Percentiles rank a stretch among this genome's conserved stretches.
Evolutionary conservation across 352 stramenopile genomes (phyloP).

Genomic region (Phytophthora constricta): DNA sequence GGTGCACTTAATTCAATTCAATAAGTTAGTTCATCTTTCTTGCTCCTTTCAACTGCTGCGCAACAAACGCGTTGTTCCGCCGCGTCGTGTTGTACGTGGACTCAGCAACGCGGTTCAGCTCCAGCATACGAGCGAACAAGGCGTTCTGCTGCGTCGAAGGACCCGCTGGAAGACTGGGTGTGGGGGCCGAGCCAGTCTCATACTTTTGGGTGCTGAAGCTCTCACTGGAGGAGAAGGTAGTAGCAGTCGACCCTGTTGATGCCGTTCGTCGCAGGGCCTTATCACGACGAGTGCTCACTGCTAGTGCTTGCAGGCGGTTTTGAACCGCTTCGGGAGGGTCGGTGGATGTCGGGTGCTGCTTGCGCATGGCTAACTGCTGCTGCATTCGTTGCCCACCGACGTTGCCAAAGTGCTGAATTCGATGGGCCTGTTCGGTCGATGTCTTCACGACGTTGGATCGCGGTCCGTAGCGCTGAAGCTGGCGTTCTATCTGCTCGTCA

Average conservation of each 20-base stretch:
- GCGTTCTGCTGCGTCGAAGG: slow-evolving; percentile 13
- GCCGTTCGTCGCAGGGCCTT: slow-evolving; percentile 13
- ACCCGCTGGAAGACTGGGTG: neutral
- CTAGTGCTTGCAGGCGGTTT: slow-evolving; percentile 3
- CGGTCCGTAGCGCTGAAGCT: slow-evolving; percentile 4
- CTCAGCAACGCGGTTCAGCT: slow-evolving; percentile 35
- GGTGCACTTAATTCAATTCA: neutral
- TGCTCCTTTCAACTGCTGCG: slow-evolving; percentile 26
- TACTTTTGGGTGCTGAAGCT: neutral
- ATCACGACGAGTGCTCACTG: slow-evolving; percentile 9
- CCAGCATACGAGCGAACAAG: slow-evolving; percentile 34
- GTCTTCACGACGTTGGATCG: slow-evolving; percentile 18
- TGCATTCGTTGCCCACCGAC: slow-evolving; percentile 2
- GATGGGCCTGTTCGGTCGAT: slow-evolving; percentile 15
- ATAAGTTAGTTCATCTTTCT: slow-evolving; percentile 8
- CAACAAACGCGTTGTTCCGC: slow-evolving; percentile 26
- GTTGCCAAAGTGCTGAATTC: slow-evolving; percentile 6
- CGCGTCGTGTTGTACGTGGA: slow-evolving; percentile 42
- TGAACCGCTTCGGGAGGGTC: slow-evolving; percentile 5
- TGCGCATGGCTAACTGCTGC: slow-evolving; percentile 23
- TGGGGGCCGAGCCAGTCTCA: neutral
- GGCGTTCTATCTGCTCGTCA: slow-evolving; percentile 22
- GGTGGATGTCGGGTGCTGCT: slow-evolving; percentile 6
- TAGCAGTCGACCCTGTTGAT: slow-evolving; percentile 15
- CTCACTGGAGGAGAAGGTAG: slow-evolving; percentile 1